Evolutionary conservation across 148 eudicot genomes (phyloP), one percentile per base, ranked within the genome.

Genomic region (Heliosperma pusillum): DNA sequence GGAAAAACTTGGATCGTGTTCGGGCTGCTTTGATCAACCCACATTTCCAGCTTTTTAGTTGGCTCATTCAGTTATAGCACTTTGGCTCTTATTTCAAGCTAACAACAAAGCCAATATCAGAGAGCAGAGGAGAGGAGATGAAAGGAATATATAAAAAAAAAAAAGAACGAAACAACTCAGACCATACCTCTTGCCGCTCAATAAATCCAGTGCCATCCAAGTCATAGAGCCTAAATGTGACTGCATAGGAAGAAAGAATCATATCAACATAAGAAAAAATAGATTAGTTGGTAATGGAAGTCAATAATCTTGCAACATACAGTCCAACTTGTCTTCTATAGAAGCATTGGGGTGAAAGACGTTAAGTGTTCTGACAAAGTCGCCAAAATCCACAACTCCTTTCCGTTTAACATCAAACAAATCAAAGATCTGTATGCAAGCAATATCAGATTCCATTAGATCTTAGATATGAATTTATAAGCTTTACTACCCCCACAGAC

Each of bases 341-440:
- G 97, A 87, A 73, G 91, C 94, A 83, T 91, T 93, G 60, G 97
- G 97, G 76, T 93, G 98, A 85, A 93, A 93, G 72, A 93, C 91
- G 63, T 83, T 88, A 2, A 93, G 87, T 68, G 93, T 79, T 84
- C 89, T 81, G 66, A 93, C 97, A 79, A 93, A 93, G 84, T 93
- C 98, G 52, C 91, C 98, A 77, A 93, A 93, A 80, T 93, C 98
- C 76, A 93, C 90, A 40, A 85, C 91, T 20, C 98, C 98, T 81
- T 83, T 93, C 21, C 79, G 85, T 77, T 91, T 89, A 71, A 84
- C 97, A 82, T 93, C 98, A 83, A 93, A 93, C 59, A 93, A 86
- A 79, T 93, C 93, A 85, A 93, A 93, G 36, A 93, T 87, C 98
- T 93, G 93, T 77, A 79, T n/a, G 50, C 25, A 72, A 75, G 76